Evolutionary conservation across 805 yeast species (phyloP).

Genomic region (Candida odintsovae): DNA sequence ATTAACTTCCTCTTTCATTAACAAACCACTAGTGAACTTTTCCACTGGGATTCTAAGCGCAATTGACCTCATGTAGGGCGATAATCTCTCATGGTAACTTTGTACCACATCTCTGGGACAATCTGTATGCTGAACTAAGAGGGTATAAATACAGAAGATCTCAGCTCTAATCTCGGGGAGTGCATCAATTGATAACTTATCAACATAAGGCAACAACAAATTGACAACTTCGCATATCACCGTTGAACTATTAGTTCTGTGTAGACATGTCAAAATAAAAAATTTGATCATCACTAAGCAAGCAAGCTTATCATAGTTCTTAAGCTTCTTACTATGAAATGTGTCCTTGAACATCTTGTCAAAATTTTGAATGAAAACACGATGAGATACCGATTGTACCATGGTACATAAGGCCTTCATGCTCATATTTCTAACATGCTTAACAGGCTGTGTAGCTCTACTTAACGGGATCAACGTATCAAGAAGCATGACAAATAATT

Average conservation of each 20-base stretch:
- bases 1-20: neutral
- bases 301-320: conserved; percentile 19
- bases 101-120: neutral
- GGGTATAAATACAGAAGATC: conserved; percentile 14
- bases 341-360: conserved; percentile 11
- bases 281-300: conserved; percentile 21
- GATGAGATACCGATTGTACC: conserved; percentile 16
- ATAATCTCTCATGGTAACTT: conserved; percentile 8
- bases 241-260: neutral
- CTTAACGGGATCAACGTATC: conserved; percentile 21
- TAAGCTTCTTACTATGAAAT: conserved; percentile 11
- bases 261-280: conserved; percentile 11
- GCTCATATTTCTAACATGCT: conserved; percentile 10
- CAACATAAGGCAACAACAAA: conserved; percentile 6
- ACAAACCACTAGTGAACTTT: neutral
- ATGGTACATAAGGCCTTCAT: conserved; percentile 22
- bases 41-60: neutral
- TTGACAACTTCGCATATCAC: conserved; percentile 4
- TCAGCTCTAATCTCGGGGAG: conserved; percentile 19
- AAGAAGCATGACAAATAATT: conserved; percentile 10
- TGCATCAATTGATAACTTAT: conserved; percentile 12
- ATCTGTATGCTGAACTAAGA: conserved; percentile 6
- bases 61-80: conserved; percentile 2
- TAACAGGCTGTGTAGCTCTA: conserved; percentile 13
- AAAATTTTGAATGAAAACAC: conserved; percentile 15